Percentiles rank a stretch among this genome's conserved stretches.
phyloP scores from a whole-genome alignment of 2,329 filamentous ascomycete genomes.

The Dichotomopilus funicola region DNA sequence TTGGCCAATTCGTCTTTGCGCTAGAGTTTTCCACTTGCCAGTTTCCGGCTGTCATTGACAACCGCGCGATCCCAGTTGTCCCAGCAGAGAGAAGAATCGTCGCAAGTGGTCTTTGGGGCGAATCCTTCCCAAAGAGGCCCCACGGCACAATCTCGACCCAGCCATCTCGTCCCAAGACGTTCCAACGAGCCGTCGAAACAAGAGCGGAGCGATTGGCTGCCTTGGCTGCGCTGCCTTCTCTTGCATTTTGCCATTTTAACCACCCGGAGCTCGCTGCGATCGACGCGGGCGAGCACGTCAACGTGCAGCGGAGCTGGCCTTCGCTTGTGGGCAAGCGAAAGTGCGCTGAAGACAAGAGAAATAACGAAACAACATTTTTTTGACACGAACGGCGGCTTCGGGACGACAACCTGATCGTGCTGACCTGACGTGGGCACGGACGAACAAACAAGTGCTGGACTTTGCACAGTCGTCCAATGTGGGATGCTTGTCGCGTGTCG shows the following conservation, averaged over 20 bases:
- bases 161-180: background rate
- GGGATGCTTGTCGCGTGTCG: background rate
- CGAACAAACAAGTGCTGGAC: no score
- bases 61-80: background rate
- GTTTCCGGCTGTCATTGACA: background rate
- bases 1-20: slow-evolving; percentile 2
- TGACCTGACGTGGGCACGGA: no score
- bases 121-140: background rate
- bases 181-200: background rate
- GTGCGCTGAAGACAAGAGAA: no score
- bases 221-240: background rate
- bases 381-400: no score
- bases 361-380: no score
- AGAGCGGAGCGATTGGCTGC: slow-evolving; percentile 8
- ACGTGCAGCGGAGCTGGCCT: background rate
- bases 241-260: slow-evolving; percentile 17
- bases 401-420: no score
- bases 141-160: slow-evolving; percentile 1
- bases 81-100: background rate
- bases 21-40: background rate
- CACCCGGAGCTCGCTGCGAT: slow-evolving; percentile 11
- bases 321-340: background rate
- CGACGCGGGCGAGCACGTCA: slow-evolving; percentile 1
- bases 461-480: no score
- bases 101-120: background rate